Percentiles rank a stretch among this genome's conserved stretches.
These are phyloP conservation scores for Hibiscus trionum DNA, from an alignment of 345 rosid genomes.

Conservation along the genomic window DNA sequence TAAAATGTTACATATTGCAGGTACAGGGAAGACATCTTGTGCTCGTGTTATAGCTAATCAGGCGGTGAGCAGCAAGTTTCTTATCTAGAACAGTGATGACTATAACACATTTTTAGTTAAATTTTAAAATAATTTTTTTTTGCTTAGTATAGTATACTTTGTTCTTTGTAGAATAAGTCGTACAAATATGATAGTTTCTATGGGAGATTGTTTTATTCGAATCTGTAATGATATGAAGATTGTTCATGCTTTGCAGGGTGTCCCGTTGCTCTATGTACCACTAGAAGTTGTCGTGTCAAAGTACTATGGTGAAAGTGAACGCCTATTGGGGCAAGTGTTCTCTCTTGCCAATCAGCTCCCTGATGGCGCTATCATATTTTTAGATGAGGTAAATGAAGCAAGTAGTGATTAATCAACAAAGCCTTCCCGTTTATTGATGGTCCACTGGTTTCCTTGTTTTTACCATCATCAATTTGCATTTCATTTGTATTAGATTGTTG, in stretches of 20 bases:
- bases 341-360: constrained; percentile 80
- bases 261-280: constrained; percentile 82
- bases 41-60: constrained; percentile 90
- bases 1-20: constrained; percentile 25
- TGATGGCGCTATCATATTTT: constrained; percentile 74
- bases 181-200: constrained; percentile 8
- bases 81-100: background rate
- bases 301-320: constrained; percentile 92
- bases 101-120: background rate
- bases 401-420: background rate
- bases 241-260: constrained; percentile 45
- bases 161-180: background rate
- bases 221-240: constrained; percentile 2
- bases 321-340: constrained; percentile 74
- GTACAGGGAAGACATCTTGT: constrained; percentile 95
- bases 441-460: background rate
- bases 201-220: background rate
- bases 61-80: constrained; percentile 49
- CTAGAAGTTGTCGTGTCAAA: constrained; percentile 82
- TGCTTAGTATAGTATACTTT: background rate
- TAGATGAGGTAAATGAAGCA: constrained; percentile 68
- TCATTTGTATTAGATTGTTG: background rate
- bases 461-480: background rate
- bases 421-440: background rate
- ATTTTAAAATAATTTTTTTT: background rate